A percentile compares a stretch with the other conserved stretches of the same genome.
Conservation (phyloP, 2,329 filamentous ascomycete genomes). For the Trichoderma pleuroti region DNA sequence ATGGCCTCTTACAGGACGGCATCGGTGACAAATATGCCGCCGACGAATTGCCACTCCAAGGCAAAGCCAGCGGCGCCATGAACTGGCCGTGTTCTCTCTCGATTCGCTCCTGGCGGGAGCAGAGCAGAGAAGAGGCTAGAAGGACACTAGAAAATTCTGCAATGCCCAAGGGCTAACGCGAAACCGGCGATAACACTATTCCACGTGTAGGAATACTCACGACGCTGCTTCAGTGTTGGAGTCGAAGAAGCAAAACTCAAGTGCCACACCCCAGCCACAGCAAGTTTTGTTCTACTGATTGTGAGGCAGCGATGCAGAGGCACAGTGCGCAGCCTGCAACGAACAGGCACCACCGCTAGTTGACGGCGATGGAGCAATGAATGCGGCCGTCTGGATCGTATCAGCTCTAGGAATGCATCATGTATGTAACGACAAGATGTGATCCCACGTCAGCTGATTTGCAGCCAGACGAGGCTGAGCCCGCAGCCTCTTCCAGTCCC, state of each 20-base stretch:
- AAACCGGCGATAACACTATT: background rate
- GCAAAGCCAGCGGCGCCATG: background rate
- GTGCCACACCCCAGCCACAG: constrained; percentile 7
- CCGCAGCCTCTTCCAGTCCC: constrained; percentile 9
- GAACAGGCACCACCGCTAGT: background rate
- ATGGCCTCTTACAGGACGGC: background rate
- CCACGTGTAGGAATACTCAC: background rate
- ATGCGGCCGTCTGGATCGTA: background rate
- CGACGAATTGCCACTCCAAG: background rate
- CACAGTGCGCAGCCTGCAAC: constrained; percentile 3
- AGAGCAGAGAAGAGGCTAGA: background rate
- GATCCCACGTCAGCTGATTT: constrained; percentile 17
- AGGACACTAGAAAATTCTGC: constrained; percentile 14
- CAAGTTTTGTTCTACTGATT: background rate
- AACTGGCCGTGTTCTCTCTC: background rate
- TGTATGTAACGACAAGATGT: background rate
- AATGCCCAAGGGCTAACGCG: background rate
- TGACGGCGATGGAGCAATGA: background rate
- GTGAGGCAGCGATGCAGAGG: background rate
- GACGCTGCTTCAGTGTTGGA: background rate
- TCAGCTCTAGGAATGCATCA: background rate
- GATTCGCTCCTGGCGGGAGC: background rate
- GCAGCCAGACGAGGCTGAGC: constrained; percentile 17
- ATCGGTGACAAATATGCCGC: background rate
- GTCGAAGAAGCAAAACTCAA: background rate